A percentile compares a stretch with the other conserved stretches of the same genome.
These are phyloP conservation scores for Yarrowia deformans DNA, from an alignment of 805 yeast species.

Conservation along the genomic window DNA sequence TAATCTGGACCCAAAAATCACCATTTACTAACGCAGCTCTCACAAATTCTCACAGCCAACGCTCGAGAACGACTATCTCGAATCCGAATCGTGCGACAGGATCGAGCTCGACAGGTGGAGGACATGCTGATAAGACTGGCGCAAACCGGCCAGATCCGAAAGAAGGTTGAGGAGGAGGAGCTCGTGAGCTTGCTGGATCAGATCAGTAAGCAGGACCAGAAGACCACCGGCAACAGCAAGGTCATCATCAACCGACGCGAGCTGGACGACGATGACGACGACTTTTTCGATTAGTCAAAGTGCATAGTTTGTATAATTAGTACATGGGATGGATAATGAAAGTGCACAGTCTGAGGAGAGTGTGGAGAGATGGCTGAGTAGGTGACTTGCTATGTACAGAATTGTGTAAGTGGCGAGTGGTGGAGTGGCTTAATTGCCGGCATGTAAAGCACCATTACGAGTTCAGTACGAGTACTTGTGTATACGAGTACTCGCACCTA, in stretches of 20 bases:
- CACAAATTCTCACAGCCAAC: slow-evolving; percentile 76
- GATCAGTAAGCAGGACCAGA: slow-evolving; percentile 72
- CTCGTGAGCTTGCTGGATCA: slow-evolving; percentile 84
- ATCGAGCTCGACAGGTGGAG: slow-evolving; percentile 88
- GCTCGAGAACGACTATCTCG: slow-evolving; percentile 90
- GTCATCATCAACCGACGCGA: slow-evolving; percentile 61
- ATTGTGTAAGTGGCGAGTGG: too few relatives aligned
- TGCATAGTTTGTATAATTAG: neutral
- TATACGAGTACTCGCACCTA: too few relatives aligned
- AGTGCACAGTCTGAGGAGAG: too few relatives aligned
- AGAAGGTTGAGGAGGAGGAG: slow-evolving; percentile 80
- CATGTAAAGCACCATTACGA: too few relatives aligned
- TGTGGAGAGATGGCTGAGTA: too few relatives aligned
- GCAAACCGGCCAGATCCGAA: slow-evolving; percentile 74
- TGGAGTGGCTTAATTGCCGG: too few relatives aligned
- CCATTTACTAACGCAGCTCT: slow-evolving; percentile 51
- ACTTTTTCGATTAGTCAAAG: slow-evolving; percentile 54
- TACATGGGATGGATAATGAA: neutral
- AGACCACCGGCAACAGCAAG: slow-evolving; percentile 61
- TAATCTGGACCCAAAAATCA: too few relatives aligned
- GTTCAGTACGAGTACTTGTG: too few relatives aligned
- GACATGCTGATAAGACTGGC: slow-evolving; percentile 75
- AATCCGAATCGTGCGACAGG: slow-evolving; percentile 88
- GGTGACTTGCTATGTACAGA: too few relatives aligned
- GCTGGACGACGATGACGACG: slow-evolving; percentile 52